phyloP scores from a whole-genome alignment of 202 grass and related monocot genomes.

The Sporobolus alterniflorus region DNA sequence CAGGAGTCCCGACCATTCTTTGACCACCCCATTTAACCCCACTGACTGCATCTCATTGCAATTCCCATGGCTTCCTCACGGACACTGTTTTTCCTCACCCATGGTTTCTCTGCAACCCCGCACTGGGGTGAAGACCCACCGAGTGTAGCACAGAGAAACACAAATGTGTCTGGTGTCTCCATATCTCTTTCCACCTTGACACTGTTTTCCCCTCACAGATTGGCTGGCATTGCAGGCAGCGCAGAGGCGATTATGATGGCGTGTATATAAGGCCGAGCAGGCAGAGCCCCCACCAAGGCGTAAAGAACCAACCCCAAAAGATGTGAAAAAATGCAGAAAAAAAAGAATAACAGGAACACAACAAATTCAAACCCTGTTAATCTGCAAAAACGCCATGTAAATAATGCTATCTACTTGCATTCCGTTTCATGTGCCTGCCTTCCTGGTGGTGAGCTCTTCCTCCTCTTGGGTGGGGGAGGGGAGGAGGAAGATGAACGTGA shows the following conservation, averaged over 20 bases:
- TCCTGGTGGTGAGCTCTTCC: conserved; percentile 66
- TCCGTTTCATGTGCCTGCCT: conserved; percentile 37
- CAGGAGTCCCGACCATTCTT: conserved; percentile 40
- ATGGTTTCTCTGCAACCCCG: conserved; percentile 51
- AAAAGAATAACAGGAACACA: conserved; percentile 48
- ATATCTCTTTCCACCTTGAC: background rate
- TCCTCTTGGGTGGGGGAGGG: conserved; percentile 66
- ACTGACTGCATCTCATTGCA: conserved; percentile 27
- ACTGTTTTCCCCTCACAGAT: conserved; percentile 42
- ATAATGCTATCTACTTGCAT: conserved; percentile 46
- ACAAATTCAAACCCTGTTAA: conserved; percentile 59
- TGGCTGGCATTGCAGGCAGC: conserved; percentile 33
- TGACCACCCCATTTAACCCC: conserved; percentile 50
- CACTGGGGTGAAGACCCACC: conserved; percentile 44
- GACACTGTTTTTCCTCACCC: too few relatives aligned
- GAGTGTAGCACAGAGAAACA: conserved; percentile 46
- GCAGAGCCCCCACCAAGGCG: conserved; percentile 48
- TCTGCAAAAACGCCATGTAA: conserved; percentile 49
- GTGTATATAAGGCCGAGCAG: conserved; percentile 37
- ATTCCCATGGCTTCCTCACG: conserved; percentile 38
- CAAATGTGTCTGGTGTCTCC: conserved; percentile 36
- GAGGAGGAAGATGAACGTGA: conserved; percentile 46
- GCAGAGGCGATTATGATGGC: conserved; percentile 49
- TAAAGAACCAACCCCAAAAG: conserved; percentile 53
- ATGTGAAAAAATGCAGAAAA: conserved; percentile 45